A percentile compares a stretch with the other conserved stretches of the same genome.
Conservation (phyloP, 192 early-diverging fungal genomes). For the Coemansia sp. region DNA sequence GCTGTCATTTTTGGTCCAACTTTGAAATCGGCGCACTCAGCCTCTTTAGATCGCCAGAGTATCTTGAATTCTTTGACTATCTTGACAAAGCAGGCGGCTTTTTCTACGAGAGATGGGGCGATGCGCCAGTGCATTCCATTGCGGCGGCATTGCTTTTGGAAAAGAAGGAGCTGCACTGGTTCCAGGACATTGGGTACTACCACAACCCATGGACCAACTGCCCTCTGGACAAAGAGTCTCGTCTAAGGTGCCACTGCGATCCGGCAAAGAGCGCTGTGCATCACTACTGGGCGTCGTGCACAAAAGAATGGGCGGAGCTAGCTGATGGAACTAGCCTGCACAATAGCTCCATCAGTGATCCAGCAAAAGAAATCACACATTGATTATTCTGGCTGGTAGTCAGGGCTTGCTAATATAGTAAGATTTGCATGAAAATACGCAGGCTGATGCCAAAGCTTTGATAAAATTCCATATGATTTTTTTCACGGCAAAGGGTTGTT, state of each 20-base stretch:
- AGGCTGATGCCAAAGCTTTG: too few species aligned
- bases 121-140: slow-evolving; percentile 72
- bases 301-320: slow-evolving; percentile 34
- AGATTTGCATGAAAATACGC: too few species aligned
- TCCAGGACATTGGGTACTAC: slow-evolving; percentile 71
- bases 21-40: slow-evolving; percentile 80
- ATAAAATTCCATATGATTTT: too few species aligned
- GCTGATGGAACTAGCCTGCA: slow-evolving; percentile 8
- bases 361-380: neutral
- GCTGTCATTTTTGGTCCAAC: slow-evolving; percentile 88
- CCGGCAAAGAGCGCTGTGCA: slow-evolving; percentile 46
- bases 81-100: slow-evolving; percentile 78
- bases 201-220: slow-evolving; percentile 60
- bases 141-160: slow-evolving; percentile 59
- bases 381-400: neutral
- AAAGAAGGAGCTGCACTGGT: slow-evolving; percentile 64
- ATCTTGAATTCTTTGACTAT: slow-evolving; percentile 67
- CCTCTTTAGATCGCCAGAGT: slow-evolving; percentile 68
- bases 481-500: too few species aligned
- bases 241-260: slow-evolving; percentile 52
- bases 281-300: slow-evolving; percentile 53
- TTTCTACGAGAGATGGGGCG: slow-evolving; percentile 81
- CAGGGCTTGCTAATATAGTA: neutral
- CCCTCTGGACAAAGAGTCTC: slow-evolving; percentile 31
- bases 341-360: neutral